Percentiles rank a stretch among this genome's conserved stretches.
Conservation (phyloP, 352 stramenopile genomes). For the Phytophthora multivora region DNA sequence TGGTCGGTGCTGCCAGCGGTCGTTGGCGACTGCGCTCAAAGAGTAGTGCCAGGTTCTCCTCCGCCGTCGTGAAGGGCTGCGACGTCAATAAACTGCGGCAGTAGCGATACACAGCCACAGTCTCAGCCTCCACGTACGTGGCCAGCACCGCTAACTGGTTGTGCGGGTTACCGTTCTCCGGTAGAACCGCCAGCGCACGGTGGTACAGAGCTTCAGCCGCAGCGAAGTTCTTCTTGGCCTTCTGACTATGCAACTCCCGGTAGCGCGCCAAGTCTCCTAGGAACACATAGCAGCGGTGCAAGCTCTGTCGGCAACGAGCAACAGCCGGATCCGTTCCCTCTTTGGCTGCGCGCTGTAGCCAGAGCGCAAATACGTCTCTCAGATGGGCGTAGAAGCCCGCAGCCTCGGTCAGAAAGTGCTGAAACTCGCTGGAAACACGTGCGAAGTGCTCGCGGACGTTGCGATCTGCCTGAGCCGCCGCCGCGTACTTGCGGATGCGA, state of each 20-base stretch:
- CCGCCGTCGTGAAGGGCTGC: constrained; percentile 86
- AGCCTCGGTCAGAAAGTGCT: constrained; percentile 66
- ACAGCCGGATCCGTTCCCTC: constrained; percentile 7
- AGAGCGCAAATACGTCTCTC: constrained; percentile 52
- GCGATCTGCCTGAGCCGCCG: constrained; percentile 64
- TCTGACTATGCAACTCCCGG: constrained; percentile 81
- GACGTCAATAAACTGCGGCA: constrained; percentile 85
- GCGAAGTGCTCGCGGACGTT: constrained; percentile 80
- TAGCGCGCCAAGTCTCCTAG: constrained; percentile 83
- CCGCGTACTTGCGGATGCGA: constrained; percentile 87
- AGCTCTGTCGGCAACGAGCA: constrained; percentile 58
- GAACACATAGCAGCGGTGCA: constrained; percentile 86
- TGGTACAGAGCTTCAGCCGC: constrained; percentile 75
- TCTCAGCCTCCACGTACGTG: constrained; percentile 90
- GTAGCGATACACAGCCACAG: constrained; percentile 91
- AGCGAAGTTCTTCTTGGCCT: constrained; percentile 86
- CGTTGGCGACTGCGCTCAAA: constrained; percentile 90
- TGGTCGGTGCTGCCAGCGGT: constrained; percentile 45
- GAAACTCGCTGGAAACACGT: constrained; percentile 74
- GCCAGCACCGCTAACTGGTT: constrained; percentile 87
- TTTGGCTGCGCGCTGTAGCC: constrained; percentile 35
- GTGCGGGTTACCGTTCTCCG: constrained; percentile 85
- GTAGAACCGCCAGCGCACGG: constrained; percentile 65
- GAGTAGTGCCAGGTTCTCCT: constrained; percentile 89
- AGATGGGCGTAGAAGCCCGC: constrained; percentile 80